Conservation (phyloP, 148 eudicot genomes). For the Nepenthes mirabilis region DNA sequence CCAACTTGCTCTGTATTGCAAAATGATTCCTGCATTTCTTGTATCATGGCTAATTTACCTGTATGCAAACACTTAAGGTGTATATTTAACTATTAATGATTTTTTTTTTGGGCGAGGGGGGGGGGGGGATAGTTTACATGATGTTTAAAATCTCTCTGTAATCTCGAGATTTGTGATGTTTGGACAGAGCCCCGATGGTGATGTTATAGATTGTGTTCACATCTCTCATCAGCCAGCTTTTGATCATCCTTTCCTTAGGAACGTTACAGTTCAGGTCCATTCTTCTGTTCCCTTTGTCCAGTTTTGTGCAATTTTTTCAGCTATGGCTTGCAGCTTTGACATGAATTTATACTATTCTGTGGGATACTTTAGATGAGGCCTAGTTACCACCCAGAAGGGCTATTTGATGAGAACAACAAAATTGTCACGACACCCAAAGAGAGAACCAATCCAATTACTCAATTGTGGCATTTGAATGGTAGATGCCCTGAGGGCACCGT, state of each 20-base stretch:
- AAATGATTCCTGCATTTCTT: too few relatives aligned
- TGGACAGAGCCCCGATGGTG: constrained; percentile 95
- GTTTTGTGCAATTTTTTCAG: neutral
- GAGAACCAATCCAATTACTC: constrained; percentile 25
- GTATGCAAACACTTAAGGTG: too few relatives aligned
- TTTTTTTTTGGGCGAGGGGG: neutral
- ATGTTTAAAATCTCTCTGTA: neutral
- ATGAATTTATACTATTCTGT: neutral
- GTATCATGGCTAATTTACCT: too few relatives aligned
- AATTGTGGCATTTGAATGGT: constrained; percentile 82
- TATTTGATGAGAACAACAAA: constrained; percentile 45
- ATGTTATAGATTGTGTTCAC: constrained; percentile 72
- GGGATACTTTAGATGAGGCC: constrained; percentile 51
- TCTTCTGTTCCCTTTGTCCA: neutral
- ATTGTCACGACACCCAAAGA: constrained; percentile 17
- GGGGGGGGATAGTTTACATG: neutral
- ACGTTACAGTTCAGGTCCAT: constrained; percentile 75
- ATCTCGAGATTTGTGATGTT: neutral
- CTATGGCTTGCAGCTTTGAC: neutral
- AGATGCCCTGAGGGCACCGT: constrained; percentile 62
- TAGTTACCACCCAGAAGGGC: constrained; percentile 72
- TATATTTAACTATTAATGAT: too few relatives aligned
- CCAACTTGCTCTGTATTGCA: too few relatives aligned
- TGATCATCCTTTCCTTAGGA: constrained; percentile 88
- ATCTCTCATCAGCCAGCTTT: constrained; percentile 83